These are phyloP conservation scores for Isoetes taiwanensis DNA, from an alignment of 75 land plant genomes.

Conservation along the genomic window DNA sequence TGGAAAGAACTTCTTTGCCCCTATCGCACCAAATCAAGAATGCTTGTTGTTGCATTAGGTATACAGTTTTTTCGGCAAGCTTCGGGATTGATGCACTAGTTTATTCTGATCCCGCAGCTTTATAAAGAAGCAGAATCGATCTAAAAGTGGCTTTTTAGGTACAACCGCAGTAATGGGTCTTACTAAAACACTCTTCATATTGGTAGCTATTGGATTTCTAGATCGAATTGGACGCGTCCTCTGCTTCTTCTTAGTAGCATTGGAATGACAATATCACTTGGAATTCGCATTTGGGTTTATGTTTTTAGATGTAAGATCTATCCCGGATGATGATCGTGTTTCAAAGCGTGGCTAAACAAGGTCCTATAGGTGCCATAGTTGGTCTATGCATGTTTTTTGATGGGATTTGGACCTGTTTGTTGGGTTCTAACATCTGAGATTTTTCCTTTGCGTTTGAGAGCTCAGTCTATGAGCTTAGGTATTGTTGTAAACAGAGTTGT, in stretches of 20 bases:
- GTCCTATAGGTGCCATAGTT: background rate
- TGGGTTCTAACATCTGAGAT: constrained; percentile 13
- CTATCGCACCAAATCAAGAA: constrained; percentile 24
- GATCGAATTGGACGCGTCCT: too few species aligned
- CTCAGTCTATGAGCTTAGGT: constrained; percentile 10
- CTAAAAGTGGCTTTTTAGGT: too few species aligned
- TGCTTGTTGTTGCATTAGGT: constrained; percentile 26
- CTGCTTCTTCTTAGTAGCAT: constrained; percentile 7
- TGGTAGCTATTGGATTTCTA: too few species aligned
- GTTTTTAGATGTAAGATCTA: background rate
- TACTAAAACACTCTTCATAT: too few species aligned
- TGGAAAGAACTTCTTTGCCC: constrained; percentile 42
- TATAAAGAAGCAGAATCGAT: too few species aligned
- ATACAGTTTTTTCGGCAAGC: constrained; percentile 54
- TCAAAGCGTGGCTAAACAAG: too few species aligned
- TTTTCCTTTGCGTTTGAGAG: constrained; percentile 7
- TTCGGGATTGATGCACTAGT: constrained; percentile 41
- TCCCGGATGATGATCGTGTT: background rate
- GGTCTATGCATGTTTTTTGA: constrained; percentile 10
- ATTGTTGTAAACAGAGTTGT: constrained; percentile 9
- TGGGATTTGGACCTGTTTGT: constrained; percentile 8
- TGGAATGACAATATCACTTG: constrained; percentile 6
- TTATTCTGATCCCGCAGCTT: constrained; percentile 35
- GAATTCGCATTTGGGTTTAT: constrained; percentile 1
- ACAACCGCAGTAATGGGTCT: too few species aligned